Percentiles rank a stretch among this genome's conserved stretches.
Evolutionary conservation across 208 protist species (phyloP).

Genomic region (Trichomonas tenax): DNA sequence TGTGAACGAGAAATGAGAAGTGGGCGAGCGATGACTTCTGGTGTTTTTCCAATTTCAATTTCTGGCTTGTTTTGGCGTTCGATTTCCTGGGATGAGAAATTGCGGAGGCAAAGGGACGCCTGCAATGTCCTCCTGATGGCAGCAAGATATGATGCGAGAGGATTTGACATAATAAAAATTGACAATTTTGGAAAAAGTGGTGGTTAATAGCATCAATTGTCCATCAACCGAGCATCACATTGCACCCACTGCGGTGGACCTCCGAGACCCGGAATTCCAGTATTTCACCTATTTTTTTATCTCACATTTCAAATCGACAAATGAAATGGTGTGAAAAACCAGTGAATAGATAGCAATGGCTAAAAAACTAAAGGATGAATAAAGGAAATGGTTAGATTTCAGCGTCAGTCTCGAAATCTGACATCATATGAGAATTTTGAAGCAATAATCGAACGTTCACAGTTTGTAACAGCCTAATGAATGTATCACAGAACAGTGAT

Average conservation of each 20-base stretch:
- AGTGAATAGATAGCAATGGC: no score
- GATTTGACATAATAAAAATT: no score
- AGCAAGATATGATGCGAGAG: slow-evolving; percentile 59
- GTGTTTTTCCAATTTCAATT: slow-evolving; percentile 43
- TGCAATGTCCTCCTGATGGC: slow-evolving; percentile 68
- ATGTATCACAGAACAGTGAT: background rate
- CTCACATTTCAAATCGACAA: no score
- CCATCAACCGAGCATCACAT: no score
- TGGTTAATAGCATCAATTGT: no score
- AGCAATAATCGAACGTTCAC: background rate
- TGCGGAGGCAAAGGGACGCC: slow-evolving; percentile 76
- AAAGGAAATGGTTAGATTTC: background rate
- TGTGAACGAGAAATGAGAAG: slow-evolving; percentile 47
- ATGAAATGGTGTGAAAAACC: no score
- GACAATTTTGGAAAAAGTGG: no score
- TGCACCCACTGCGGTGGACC: no score
- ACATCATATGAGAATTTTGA: background rate
- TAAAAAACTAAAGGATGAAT: no score
- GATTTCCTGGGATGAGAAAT: slow-evolving; percentile 75
- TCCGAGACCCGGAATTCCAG: no score
- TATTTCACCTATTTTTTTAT: no score
- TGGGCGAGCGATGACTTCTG: slow-evolving; percentile 32
- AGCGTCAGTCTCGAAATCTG: background rate
- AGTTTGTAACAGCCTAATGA: background rate
- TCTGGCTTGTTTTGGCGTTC: slow-evolving; percentile 94